Conservation (phyloP, 164 flowering plant species). For the Umbilicus rupestris region DNA sequence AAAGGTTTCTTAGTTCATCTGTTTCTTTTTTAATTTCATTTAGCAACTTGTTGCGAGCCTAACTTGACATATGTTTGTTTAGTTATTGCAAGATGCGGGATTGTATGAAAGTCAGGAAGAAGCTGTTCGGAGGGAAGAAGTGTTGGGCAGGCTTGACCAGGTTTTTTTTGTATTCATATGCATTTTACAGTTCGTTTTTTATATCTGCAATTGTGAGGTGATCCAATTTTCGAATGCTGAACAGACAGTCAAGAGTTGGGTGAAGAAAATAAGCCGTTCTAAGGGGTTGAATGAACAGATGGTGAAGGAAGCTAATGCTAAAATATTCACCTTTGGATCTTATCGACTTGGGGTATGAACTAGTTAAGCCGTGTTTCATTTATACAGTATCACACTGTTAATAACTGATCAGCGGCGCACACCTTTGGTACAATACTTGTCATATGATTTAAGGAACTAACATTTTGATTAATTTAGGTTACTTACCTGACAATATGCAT, state of each 20-base stretch:
- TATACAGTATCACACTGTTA: no score
- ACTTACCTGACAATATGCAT: background rate
- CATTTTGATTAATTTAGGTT: background rate
- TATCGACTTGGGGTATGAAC: slow-evolving; percentile 89
- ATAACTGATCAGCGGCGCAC: background rate
- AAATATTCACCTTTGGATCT: slow-evolving; percentile 94
- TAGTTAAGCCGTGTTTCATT: background rate
- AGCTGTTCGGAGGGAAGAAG: slow-evolving; percentile 88
- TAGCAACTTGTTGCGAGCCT: background rate
- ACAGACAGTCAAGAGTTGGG: slow-evolving; percentile 94
- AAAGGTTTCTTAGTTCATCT: slow-evolving; percentile 22
- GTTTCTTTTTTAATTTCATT: background rate
- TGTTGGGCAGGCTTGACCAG: slow-evolving; percentile 94
- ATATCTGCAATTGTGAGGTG: background rate
- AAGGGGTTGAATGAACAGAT: slow-evolving; percentile 83
- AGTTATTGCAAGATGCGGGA: slow-evolving; percentile 64
- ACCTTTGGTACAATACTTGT: background rate
- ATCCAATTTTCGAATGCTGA: slow-evolving; percentile 7
- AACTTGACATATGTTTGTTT: slow-evolving; percentile 12
- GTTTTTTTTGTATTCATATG: slow-evolving; percentile 20
- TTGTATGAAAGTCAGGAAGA: slow-evolving; percentile 83
- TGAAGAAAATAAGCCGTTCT: slow-evolving; percentile 60
- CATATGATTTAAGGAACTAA: background rate
- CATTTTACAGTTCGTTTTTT: background rate
- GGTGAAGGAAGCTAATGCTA: slow-evolving; percentile 91